Evolutionary conservation across 1,284 basidiomycete genomes (phyloP), one percentile per base, ranked within the genome.

Genomic region (Leccinum holopus): DNA sequence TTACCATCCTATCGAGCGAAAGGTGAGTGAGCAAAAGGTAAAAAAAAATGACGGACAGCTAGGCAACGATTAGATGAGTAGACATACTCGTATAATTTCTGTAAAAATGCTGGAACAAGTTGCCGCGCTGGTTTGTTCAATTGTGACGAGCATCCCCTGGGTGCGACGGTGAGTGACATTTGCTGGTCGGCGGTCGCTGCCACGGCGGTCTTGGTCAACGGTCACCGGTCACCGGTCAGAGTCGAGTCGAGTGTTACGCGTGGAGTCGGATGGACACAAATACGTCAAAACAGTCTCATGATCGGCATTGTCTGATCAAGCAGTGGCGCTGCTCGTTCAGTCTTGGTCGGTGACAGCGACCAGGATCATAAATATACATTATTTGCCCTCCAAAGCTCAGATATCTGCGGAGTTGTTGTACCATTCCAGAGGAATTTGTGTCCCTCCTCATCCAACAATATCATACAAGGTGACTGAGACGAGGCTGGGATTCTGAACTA

Each of bases 31-130:
- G 6, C 3, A 32, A 52, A 61, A 63, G 61, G 62, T 59, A n/a
- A n/a, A n/a, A 21, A 49, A 55, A 16, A 39, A 65, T 65, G 28
- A 59, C 58, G 63, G 66, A 16, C 14, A 59, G 44, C 49, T 54
- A 1, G 44, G 5, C 32, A 18, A 39, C 65, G 70, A 73, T 75
- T 59, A 70, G 75, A 76, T 69, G 63, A 55, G 55, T 52, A 41
- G 16, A 64, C 86, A 66, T 61, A 95, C 94, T 91, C 91, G 78
- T 90, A 95, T 39, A 98, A 83, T 77, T 98, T 98, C 78, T 95
- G 94, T 16, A 97, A 82, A 73, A 98, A 98, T 0, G 93, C 91
- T 0, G 94, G 93, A 2, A 94, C 84, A 12, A 82, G 78, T 68
- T 85, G 84, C 52, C 84, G 77, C 2, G 84, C 79, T 11, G 82